These are phyloP conservation scores for Neodidymelliopsis sp. DNA, from an alignment of 2,329 filamentous ascomycete genomes.

Conservation along the genomic window DNA sequence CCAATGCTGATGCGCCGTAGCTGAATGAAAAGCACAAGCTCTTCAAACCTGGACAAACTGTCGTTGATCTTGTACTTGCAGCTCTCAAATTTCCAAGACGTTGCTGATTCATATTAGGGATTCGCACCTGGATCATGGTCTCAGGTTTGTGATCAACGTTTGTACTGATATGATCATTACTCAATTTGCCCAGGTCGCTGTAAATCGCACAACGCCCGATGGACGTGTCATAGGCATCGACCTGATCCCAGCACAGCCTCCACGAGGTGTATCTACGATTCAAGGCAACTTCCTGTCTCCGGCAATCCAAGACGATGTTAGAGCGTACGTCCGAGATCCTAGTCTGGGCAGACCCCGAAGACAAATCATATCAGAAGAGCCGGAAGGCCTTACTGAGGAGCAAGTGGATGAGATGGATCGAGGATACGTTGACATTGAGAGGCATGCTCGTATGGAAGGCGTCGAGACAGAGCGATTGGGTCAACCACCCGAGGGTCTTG, in stretches of 20 bases:
- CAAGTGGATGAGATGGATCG: constrained; percentile 53
- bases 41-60: constrained; percentile 81
- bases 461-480: constrained; percentile 28
- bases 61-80: constrained; percentile 79
- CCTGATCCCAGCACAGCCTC: constrained; percentile 89
- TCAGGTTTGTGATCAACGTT: constrained; percentile 51
- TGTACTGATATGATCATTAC: neutral
- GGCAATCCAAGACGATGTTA: constrained; percentile 76
- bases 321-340: constrained; percentile 74
- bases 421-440: constrained; percentile 73
- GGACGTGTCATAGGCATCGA: constrained; percentile 91
- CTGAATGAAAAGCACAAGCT: constrained; percentile 83
- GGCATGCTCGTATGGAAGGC: constrained; percentile 52
- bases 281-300: constrained; percentile 91
- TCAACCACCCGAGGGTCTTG: constrained; percentile 18
- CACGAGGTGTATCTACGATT: constrained; percentile 88
- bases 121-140: constrained; percentile 75
- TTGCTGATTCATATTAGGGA: constrained; percentile 59
- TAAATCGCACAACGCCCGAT: constrained; percentile 75
- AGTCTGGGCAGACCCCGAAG: constrained; percentile 61
- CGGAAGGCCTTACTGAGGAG: constrained; percentile 46
- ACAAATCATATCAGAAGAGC: constrained; percentile 35
- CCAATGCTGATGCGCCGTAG: constrained; percentile 54
- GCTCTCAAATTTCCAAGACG: neutral
- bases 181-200: constrained; percentile 69